Base-by-base conservation (phyloP, 179 eudicot genomes). In the Heliamphora pulchella region DNA sequence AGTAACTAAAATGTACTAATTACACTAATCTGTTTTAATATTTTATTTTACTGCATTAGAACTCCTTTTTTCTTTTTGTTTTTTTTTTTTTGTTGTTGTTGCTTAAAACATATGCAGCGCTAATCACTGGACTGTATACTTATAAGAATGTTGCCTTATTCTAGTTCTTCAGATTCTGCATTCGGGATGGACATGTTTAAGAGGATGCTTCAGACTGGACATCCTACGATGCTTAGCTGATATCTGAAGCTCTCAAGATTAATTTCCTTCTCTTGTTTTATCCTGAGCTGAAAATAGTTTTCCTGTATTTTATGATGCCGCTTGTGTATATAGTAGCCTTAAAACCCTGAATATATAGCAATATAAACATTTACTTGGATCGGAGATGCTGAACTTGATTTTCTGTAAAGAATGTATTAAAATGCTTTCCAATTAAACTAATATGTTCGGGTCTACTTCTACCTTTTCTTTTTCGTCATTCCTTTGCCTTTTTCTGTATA, bases 201-300 rank as follows among this genome's bases (percentile, higher is more conserved):
- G 93, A 87, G 98, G 91, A 93, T 95, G 95, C 98, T 95, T 75
- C 98, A 95, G 85, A 95, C 98, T 48, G 97, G 98, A 79, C 97
- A 95, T 82, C 98, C 98, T n/a, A 90, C 94, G 77, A 95, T 95
- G 97, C 97, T 95, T 80, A 93, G 98, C 87, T 95, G 90, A 95
- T 78, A 6, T 11, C 15, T 44, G 57, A 71, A 55, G 57, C 70
- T 66, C 57, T 53, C 43, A 43, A 43, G 78, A 70, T 72, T 31
- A 61, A 44, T 46, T 63, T 46, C 15, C 18, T 31, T 53, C 15
- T 63, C 70, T 51, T 77, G 1, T 1, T n/a, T 20, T 2, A 51
- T 22, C 39, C 48, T 20, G 57, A 41, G 39, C 10, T 59, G 20
- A 17, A 22, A 8, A 31, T 8, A 53, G 74, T 54, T 67, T 68